Percentiles rank a stretch among this genome's conserved stretches.
phyloP scores from a whole-genome alignment of 78 protist species.

The Pelomyxa schiedti region DNA sequence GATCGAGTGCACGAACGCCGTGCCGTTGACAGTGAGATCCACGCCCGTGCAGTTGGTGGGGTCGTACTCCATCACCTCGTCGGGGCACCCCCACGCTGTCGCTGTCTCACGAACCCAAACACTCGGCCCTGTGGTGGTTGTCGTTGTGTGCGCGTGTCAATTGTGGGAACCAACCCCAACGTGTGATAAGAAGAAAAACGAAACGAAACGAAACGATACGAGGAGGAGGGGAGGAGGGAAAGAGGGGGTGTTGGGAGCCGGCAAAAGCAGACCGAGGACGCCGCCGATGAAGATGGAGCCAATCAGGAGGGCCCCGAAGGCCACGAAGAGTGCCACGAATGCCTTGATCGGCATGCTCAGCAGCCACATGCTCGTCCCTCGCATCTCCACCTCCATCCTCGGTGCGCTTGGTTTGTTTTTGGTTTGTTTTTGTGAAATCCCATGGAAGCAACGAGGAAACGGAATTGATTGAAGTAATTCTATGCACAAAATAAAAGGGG shows the following conservation, averaged over 20 bases:
- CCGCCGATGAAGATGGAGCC: background rate
- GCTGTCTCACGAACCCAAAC: background rate
- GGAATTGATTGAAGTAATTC: too few species aligned
- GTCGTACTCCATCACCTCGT: background rate
- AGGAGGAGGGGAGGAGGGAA: too few species aligned
- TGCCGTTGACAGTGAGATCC: background rate
- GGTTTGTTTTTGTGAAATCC: too few species aligned
- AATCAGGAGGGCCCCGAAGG: background rate
- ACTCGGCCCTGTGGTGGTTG: too few species aligned
- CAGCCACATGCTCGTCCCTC: background rate
- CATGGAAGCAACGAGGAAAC: too few species aligned
- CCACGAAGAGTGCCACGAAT: background rate
- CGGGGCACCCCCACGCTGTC: background rate
- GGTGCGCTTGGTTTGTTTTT: too few species aligned
- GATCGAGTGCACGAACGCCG: background rate
- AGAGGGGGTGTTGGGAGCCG: background rate
- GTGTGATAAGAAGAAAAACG: too few species aligned
- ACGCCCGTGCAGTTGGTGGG: background rate
- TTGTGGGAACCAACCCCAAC: too few species aligned
- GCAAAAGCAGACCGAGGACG: background rate
- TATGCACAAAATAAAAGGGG: too few species aligned
- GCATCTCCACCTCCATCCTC: background rate
- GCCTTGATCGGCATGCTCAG: background rate
- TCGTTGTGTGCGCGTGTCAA: too few species aligned
- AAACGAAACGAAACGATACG: too few species aligned